Conservation (phyloP, 805 yeast genomes). For the Ogataea nonfermentans region DNA sequence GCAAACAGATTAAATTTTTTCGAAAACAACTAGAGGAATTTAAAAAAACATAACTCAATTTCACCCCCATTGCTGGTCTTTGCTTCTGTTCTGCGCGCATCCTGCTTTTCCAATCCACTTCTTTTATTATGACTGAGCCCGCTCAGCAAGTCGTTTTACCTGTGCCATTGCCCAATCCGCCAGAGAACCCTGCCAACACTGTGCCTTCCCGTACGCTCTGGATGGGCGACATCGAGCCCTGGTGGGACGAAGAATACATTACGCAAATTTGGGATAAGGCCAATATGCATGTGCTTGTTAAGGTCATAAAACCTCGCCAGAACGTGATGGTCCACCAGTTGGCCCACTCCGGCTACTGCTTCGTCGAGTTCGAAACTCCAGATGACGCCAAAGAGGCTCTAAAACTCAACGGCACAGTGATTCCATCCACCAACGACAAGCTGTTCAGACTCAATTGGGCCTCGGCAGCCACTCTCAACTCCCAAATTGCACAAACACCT, state of each 20-base stretch:
- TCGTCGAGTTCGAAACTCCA: slow-evolving; percentile 67
- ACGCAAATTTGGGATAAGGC: slow-evolving; percentile 59
- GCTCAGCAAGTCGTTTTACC: slow-evolving; percentile 2
- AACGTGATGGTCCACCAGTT: slow-evolving; percentile 36
- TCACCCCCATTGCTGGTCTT: slow-evolving; percentile 1
- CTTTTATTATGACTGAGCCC: slow-evolving; percentile 5
- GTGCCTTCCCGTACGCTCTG: slow-evolving; percentile 69
- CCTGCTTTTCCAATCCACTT: background rate
- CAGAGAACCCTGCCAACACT: slow-evolving; percentile 47
- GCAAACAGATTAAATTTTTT: slow-evolving; percentile 10
- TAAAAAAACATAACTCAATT: background rate
- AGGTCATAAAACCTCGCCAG: slow-evolving; percentile 53
- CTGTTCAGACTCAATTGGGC: slow-evolving; percentile 81
- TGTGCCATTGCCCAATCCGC: slow-evolving; percentile 50
- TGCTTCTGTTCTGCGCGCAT: background rate
- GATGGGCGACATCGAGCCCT: slow-evolving; percentile 88
- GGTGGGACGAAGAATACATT: slow-evolving; percentile 65
- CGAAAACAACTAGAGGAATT: slow-evolving; percentile 1
- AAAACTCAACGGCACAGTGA: slow-evolving; percentile 59
- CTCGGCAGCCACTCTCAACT: slow-evolving; percentile 70
- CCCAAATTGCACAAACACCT: slow-evolving; percentile 70
- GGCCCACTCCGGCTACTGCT: slow-evolving; percentile 64
- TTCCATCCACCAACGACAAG: slow-evolving; percentile 60
- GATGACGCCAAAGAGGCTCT: slow-evolving; percentile 71
- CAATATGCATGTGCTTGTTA: slow-evolving; percentile 58